Base-by-base conservation (phyloP, 768 basidiomycete species). In the Termitomyces titanicus region DNA sequence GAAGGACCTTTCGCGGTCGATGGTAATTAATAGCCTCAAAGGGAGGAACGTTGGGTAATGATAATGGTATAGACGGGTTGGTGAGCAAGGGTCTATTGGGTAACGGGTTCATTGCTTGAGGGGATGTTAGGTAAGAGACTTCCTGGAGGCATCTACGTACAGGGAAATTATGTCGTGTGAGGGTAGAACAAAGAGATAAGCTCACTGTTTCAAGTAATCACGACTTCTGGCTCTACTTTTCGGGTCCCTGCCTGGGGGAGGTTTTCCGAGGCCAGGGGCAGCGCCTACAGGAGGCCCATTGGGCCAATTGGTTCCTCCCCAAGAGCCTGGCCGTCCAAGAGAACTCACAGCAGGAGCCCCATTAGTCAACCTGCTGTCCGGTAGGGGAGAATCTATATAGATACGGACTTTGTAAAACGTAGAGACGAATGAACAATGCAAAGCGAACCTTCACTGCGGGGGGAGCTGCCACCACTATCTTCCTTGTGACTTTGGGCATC, bases 121-220 rank as follows among this genome's bases (percentile, higher is more conserved):
- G 88, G 0, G 96, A 98, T 1, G 97, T 99, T 51, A 99, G 77
- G 72, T 99, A 99, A 12, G 92, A 92, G 61, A 99, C 91, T 78
- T 99, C 97, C 74, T 98, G 97, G 24, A 99, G 78, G 72, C 97
- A 98, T 72, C 92, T 94, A 48, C 12, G 31, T 59, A 6, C 53
- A 29, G 48, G 35, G 38, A 54, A 59, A 40, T 57, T 10, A 70
- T 47, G 47, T 39, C 20, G 39, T 25, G 47, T 49, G 51, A 45
- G 51, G 59, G 38, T 29, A 56, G 31, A 39, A 46, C 29, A 29
- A 22, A 49, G 56, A 48, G 34, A 50, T 20, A 9, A 9, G 79
- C 88, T 66, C 64, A 94, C 86, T 99, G 96, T 72, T 98, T 99
- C 63, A 99, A 81, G 70, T 98, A 99, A 59, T 99, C 97, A 53